phyloP scores from a whole-genome alignment of 352 stramenopile species.

The Pythium pectinolyticum region DNA sequence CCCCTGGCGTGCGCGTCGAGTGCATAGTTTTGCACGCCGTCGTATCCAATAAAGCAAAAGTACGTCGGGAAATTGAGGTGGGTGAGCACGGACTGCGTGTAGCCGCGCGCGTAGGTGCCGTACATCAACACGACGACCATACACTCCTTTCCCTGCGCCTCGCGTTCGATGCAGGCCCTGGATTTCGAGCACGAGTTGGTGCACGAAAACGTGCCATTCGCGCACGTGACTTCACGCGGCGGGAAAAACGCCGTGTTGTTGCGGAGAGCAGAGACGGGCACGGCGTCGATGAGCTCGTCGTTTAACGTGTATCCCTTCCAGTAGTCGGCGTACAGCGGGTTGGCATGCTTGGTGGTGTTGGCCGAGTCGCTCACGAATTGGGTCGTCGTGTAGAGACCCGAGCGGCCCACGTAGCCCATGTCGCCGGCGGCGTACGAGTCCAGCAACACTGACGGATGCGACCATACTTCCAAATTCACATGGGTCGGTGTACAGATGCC shows the following conservation, averaged over 20 bases:
- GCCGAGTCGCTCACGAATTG: slow-evolving; percentile 32
- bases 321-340: slow-evolving; percentile 38
- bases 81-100: slow-evolving; percentile 32
- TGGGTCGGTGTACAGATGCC: slow-evolving; percentile 55
- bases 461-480: slow-evolving; percentile 61
- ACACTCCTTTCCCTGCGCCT: slow-evolving; percentile 33
- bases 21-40: slow-evolving; percentile 16
- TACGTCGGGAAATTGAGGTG: slow-evolving; percentile 42
- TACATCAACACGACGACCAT: slow-evolving; percentile 44
- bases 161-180: slow-evolving; percentile 29
- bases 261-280: slow-evolving; percentile 30
- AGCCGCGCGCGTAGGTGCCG: slow-evolving; percentile 33
- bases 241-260: slow-evolving; percentile 39
- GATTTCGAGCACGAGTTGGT: slow-evolving; percentile 43
- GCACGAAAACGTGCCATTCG: slow-evolving; percentile 42
- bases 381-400: slow-evolving; percentile 49
- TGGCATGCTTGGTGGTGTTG: slow-evolving; percentile 4
- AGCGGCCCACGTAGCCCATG: slow-evolving; percentile 42
- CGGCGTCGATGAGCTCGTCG: slow-evolving; percentile 35
- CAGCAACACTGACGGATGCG: too few species aligned
- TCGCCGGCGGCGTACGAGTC: slow-evolving; percentile 39
- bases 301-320: slow-evolving; percentile 52
- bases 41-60: slow-evolving; percentile 37
- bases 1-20: slow-evolving; percentile 17
- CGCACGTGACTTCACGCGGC: slow-evolving; percentile 26